phyloP scores from a whole-genome alignment of 2,329 filamentous ascomycete species.

The Scedosporium minutisporum region DNA sequence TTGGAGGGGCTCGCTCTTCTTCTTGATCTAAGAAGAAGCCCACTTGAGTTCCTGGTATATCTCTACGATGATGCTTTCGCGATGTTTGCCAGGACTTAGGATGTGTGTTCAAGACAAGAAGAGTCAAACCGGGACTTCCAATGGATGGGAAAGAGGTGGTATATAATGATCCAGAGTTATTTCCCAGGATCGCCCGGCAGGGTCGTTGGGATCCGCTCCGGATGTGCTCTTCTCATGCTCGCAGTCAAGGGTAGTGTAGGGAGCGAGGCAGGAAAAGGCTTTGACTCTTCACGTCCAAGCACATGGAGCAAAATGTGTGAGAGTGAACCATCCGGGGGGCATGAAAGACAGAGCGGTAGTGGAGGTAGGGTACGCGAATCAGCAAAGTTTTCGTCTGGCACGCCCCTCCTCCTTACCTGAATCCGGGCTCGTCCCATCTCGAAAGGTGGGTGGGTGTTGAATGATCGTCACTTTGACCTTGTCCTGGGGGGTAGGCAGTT shows the following conservation, averaged over 20 bases:
- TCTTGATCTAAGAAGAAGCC: not conserved
- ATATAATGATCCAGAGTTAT: conserved; percentile 1
- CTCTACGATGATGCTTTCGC: not conserved
- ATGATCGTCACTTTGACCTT: not conserved
- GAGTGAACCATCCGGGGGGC: not conserved
- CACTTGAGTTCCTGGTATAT: not conserved
- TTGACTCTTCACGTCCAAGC: not conserved
- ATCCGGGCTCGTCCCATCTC: conserved; percentile 1
- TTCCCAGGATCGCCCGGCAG: not conserved
- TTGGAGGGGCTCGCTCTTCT: not conserved
- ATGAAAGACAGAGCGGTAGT: not conserved
- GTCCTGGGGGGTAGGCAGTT: not conserved
- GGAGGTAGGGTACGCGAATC: not conserved
- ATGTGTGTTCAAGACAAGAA: conserved; percentile 1
- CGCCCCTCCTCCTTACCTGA: not conserved
- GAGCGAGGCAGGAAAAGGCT: not conserved
- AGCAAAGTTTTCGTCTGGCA: not conserved
- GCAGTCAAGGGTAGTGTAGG: not conserved
- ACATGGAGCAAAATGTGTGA: not conserved
- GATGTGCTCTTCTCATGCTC: not conserved
- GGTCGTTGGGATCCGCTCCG: not conserved
- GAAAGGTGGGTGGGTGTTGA: not conserved
- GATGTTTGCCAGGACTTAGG: not conserved
- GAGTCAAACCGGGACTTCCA: not conserved
- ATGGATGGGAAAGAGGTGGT: not conserved